Percentiles rank a stretch among this genome's conserved stretches.
Evolutionary conservation across 306 rosid species (phyloP).

Genomic region (Prunus armeniaca): DNA sequence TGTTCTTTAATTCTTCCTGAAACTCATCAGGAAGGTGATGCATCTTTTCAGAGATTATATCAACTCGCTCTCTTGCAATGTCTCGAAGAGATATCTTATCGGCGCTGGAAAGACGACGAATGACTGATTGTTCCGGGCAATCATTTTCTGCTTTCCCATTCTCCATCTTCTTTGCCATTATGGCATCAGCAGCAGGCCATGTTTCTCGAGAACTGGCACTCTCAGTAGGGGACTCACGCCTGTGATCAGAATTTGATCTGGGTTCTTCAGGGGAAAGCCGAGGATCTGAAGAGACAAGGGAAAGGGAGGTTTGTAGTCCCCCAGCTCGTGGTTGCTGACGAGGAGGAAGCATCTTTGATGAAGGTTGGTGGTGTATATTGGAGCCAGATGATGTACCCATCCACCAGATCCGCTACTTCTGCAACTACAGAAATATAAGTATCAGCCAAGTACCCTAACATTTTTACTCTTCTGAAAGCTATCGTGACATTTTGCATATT

Average conservation of each 20-base stretch:
- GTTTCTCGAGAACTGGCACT: slow-evolving; percentile 95
- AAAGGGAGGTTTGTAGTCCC: slow-evolving; percentile 75
- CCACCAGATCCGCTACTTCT: slow-evolving; percentile 28
- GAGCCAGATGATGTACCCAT: slow-evolving; percentile 68
- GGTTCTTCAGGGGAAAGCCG: slow-evolving; percentile 85
- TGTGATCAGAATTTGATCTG: slow-evolving; percentile 66
- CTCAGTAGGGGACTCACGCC: slow-evolving; percentile 85
- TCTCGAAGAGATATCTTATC: slow-evolving; percentile 84
- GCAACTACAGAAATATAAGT: slow-evolving; percentile 13
- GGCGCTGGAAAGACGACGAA: slow-evolving; percentile 77
- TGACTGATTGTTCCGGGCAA: slow-evolving; percentile 69
- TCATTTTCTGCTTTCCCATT: slow-evolving; percentile 71
- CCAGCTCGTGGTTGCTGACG: slow-evolving; percentile 81
- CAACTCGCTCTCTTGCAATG: slow-evolving; percentile 87
- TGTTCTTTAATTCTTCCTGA: slow-evolving; percentile 75
- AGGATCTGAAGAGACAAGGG: slow-evolving; percentile 77
- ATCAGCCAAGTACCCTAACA: background rate
- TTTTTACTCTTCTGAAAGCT: background rate
- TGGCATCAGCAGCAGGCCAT: slow-evolving; percentile 73
- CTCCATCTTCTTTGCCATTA: slow-evolving; percentile 76
- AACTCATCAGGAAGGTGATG: slow-evolving; percentile 73
- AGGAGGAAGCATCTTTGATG: slow-evolving; percentile 70
- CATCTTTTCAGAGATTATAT: slow-evolving; percentile 79
- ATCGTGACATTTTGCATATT: background rate
- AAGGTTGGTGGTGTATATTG: slow-evolving; percentile 45